These are phyloP conservation scores for Phaeotremella fagi DNA, from an alignment of 768 basidiomycete species.

Conservation along the genomic window DNA sequence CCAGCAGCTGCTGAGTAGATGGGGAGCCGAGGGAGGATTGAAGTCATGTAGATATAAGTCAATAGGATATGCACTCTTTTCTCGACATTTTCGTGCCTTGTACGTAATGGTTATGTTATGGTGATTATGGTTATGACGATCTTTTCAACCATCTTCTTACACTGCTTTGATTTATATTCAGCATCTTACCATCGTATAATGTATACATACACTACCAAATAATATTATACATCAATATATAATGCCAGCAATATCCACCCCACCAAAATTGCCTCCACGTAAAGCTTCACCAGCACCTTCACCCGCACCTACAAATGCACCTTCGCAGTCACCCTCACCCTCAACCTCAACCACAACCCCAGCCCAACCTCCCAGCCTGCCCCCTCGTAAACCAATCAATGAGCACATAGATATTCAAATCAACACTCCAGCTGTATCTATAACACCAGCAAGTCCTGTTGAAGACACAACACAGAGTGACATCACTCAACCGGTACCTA, in stretches of 20 bases:
- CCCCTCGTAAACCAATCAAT: too few species aligned
- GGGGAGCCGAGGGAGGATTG: neutral
- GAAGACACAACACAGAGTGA: neutral
- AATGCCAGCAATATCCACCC: neutral
- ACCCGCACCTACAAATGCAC: too few species aligned
- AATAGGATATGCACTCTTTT: neutral
- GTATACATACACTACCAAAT: too few species aligned
- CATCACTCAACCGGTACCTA: neutral
- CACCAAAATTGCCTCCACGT: conserved; percentile 8
- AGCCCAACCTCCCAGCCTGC: too few species aligned
- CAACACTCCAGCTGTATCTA: conserved; percentile 3
- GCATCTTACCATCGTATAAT: too few species aligned
- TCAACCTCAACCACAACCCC: too few species aligned
- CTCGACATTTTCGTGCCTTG: too few species aligned
- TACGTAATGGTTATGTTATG: too few species aligned
- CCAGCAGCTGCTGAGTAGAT: neutral
- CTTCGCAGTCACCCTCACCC: too few species aligned
- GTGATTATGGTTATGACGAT: neutral
- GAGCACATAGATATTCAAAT: too few species aligned
- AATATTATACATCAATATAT: too few species aligned
- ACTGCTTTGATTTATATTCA: too few species aligned
- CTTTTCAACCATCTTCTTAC: neutral
- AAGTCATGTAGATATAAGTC: neutral
- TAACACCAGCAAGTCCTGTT: conserved; percentile 20
- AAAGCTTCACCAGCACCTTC: neutral